A percentile compares a stretch with the other conserved stretches of the same genome.
Evolutionary conservation across 2,329 filamentous ascomycete species (phyloP).

Genomic region (Sporothrix sp.): DNA sequence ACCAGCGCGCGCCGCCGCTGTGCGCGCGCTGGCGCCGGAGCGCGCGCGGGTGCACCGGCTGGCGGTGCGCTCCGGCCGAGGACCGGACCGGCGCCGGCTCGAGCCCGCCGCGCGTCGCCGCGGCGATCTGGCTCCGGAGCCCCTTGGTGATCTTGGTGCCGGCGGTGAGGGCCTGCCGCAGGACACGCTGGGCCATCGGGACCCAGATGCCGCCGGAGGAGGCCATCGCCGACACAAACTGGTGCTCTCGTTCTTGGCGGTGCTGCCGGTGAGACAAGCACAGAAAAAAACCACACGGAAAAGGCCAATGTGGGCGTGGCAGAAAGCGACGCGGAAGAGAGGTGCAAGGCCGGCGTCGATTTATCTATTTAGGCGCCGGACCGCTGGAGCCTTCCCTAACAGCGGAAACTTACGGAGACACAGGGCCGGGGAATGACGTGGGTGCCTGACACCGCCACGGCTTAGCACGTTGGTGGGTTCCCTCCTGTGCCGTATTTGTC

Average conservation of each 20-base stretch:
- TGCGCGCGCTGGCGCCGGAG: conserved; percentile 40
- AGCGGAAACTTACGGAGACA: conserved; percentile 10
- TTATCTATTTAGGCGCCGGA: no score
- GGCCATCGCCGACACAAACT: conserved; percentile 35
- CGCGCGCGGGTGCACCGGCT: conserved; percentile 43
- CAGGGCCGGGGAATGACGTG: conserved; percentile 9
- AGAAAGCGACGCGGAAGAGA: neutral
- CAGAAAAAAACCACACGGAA: conserved; percentile 1
- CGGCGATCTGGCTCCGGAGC: conserved; percentile 40
- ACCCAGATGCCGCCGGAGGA: conserved; percentile 48
- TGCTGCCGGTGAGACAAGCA: neutral
- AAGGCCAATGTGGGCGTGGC: neutral
- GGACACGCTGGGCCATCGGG: conserved; percentile 44
- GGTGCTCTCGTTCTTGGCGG: neutral
- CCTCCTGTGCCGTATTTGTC: neutral
- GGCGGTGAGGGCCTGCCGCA: conserved; percentile 38
- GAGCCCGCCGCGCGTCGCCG: conserved; percentile 31
- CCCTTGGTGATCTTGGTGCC: conserved; percentile 39
- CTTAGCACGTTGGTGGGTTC: no score
- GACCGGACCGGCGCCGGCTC: conserved; percentile 37
- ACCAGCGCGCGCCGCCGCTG: conserved; percentile 29
- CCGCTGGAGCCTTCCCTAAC: no score
- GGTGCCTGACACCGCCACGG: conserved; percentile 9
- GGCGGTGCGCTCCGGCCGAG: conserved; percentile 26
- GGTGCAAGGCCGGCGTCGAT: neutral